These are phyloP conservation scores for Trametes coccinea DNA, from an alignment of 768 basidiomycete genomes.

Conservation along the genomic window DNA sequence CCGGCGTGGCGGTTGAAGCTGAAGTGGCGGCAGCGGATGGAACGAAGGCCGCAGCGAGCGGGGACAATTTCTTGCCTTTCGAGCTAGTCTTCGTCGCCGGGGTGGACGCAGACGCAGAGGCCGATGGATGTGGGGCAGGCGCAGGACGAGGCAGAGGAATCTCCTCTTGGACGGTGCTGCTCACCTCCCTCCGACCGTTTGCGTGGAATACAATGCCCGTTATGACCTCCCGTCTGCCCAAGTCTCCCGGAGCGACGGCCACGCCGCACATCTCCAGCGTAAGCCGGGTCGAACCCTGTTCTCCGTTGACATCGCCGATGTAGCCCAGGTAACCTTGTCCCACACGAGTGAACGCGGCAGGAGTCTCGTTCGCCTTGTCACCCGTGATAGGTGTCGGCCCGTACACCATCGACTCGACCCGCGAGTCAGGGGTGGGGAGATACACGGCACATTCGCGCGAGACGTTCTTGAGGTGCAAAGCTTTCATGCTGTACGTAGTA, in stretches of 20 bases:
- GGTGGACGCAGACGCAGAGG: background rate
- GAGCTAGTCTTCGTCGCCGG: background rate
- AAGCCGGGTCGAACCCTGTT: constrained; percentile 22
- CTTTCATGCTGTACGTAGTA: constrained; percentile 41
- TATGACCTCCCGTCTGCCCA: constrained; percentile 3
- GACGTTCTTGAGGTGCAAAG: constrained; percentile 35
- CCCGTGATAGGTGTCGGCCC: constrained; percentile 5
- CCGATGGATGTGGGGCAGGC: background rate
- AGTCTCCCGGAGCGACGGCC: constrained; percentile 10
- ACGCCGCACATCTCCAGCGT: constrained; percentile 23
- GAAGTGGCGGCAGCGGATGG: background rate
- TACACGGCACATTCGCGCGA: constrained; percentile 37
- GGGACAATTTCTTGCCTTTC: background rate
- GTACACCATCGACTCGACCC: constrained; percentile 28
- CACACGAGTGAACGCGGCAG: constrained; percentile 22
- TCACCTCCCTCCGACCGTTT: background rate
- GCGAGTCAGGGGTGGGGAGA: constrained; percentile 19
- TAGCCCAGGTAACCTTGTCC: constrained; percentile 38
- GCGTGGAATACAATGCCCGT: background rate
- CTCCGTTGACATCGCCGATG: constrained; percentile 38
- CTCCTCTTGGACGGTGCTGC: background rate
- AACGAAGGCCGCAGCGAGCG: background rate
- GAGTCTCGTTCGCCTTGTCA: constrained; percentile 26
- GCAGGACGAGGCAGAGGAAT: background rate
- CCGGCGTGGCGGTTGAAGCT: background rate